Conservation (phyloP, 2,329 filamentous ascomycete species). For the Penicillium italicum region DNA sequence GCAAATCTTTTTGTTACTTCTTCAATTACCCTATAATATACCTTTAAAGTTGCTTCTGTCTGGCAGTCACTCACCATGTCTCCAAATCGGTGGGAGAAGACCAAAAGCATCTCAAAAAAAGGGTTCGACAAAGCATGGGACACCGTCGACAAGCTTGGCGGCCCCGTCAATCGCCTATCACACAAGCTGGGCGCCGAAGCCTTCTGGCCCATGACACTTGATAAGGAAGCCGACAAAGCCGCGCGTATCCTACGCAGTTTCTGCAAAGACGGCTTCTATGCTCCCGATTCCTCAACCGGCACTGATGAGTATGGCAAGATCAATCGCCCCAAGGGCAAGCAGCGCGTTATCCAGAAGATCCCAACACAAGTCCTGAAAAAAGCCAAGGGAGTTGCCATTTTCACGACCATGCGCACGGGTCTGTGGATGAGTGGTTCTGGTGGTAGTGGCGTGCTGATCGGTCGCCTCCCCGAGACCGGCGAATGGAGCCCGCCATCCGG, state of each 20-base stretch:
- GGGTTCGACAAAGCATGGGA: conserved; percentile 72
- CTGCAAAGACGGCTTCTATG: conserved; percentile 74
- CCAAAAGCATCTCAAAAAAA: conserved; percentile 53
- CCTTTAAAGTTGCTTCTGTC: neutral
- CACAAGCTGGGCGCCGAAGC: conserved; percentile 78
- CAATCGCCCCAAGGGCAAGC: conserved; percentile 57
- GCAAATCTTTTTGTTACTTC: neutral
- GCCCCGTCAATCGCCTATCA: conserved; percentile 74
- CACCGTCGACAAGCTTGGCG: conserved; percentile 64
- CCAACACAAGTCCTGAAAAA: conserved; percentile 80
- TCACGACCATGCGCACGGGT: conserved; percentile 92
- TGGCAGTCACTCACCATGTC: conserved; percentile 28
- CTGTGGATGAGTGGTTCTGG: conserved; percentile 89
- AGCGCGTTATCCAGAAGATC: conserved; percentile 73
- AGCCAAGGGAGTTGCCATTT: conserved; percentile 86
- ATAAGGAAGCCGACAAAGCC: conserved; percentile 88
- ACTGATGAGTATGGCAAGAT: conserved; percentile 44
- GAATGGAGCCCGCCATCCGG: conserved; percentile 89
- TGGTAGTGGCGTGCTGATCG: conserved; percentile 82
- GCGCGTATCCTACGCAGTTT: conserved; percentile 86
- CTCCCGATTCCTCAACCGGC: conserved; percentile 51
- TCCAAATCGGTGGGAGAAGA: conserved; percentile 56
- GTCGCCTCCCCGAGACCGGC: conserved; percentile 71
- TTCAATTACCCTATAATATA: neutral
- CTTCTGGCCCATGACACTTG: conserved; percentile 80